These are phyloP conservation scores for Epichloe aotearoae DNA, from an alignment of 2,329 filamentous ascomycete genomes.

Conservation along the genomic window DNA sequence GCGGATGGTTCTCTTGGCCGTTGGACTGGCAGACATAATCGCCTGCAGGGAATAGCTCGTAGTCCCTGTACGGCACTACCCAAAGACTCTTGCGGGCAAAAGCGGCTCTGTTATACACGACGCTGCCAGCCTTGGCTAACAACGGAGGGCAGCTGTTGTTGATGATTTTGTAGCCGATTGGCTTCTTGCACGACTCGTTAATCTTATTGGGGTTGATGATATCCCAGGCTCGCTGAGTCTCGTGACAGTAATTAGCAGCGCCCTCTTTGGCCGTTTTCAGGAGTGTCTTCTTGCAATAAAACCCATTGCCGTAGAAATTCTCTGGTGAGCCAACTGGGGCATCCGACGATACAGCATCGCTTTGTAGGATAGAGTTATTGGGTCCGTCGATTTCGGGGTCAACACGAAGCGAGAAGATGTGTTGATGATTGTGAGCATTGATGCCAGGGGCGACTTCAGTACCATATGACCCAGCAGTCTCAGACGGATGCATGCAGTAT, in stretches of 20 bases:
- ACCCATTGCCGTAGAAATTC: slow-evolving; percentile 65
- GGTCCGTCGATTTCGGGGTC: slow-evolving; percentile 52
- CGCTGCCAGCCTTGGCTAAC: slow-evolving; percentile 25
- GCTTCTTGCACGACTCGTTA: slow-evolving; percentile 28
- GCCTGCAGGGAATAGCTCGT: slow-evolving; percentile 29
- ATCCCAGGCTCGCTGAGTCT: slow-evolving; percentile 15
- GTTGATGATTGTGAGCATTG: slow-evolving; percentile 56
- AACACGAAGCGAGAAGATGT: slow-evolving; percentile 54
- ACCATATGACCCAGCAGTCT: slow-evolving; percentile 33
- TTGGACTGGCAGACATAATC: slow-evolving; percentile 33
- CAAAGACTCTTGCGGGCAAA: slow-evolving; percentile 30
- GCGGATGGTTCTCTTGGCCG: slow-evolving; percentile 16
- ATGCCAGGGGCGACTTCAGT: slow-evolving; percentile 52
- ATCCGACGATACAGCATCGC: slow-evolving; percentile 48
- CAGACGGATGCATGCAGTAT: slow-evolving; percentile 26
- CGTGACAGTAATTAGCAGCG: slow-evolving; percentile 13
- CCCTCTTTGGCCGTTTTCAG: slow-evolving; percentile 12
- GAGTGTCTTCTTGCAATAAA: slow-evolving; percentile 30
- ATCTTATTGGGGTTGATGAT: slow-evolving; percentile 29
- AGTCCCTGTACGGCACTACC: slow-evolving; percentile 28
- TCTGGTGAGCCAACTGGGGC: slow-evolving; percentile 52
- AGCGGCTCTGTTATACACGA: slow-evolving; percentile 25
- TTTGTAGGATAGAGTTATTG: slow-evolving; percentile 53
- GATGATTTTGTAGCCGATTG: slow-evolving; percentile 33
- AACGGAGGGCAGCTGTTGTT: slow-evolving; percentile 33